Evolutionary conservation across 345 rosid species (phyloP).

Genomic region (Moricandia moricandioides): DNA sequence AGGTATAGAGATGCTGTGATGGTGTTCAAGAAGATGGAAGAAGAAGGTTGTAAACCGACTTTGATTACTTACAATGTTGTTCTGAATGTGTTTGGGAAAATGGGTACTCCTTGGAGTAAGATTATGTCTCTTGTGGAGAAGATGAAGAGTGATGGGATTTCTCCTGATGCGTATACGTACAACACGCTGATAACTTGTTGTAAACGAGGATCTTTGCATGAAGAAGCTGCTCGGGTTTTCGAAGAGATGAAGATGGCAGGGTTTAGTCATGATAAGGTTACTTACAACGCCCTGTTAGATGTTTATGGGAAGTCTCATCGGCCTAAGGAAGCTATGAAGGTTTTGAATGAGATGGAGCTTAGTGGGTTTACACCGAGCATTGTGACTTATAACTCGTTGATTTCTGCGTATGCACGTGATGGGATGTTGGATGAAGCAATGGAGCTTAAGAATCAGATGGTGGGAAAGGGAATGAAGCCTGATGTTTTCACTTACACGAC

Average conservation of each 20-base stretch:
- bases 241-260: conserved; percentile 74
- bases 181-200: conserved; percentile 89
- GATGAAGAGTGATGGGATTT: conserved; percentile 62
- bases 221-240: conserved; percentile 72
- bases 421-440: conserved; percentile 73
- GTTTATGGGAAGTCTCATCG: conserved; percentile 91
- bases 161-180: conserved; percentile 73
- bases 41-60: conserved; percentile 79
- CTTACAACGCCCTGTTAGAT: conserved; percentile 75
- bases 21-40: conserved; percentile 78
- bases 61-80: conserved; percentile 84
- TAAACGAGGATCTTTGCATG: conserved; percentile 72
- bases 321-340: conserved; percentile 78
- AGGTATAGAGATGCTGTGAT: conserved; percentile 79
- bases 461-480: conserved; percentile 62
- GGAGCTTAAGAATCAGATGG: conserved; percentile 77
- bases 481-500: conserved; percentile 97
- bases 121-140: conserved; percentile 53
- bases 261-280: conserved; percentile 74
- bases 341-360: conserved; percentile 75
- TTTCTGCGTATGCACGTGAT: conserved; percentile 81
- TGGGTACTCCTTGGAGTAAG: conserved; percentile 97
- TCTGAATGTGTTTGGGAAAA: conserved; percentile 82
- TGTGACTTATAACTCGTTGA: conserved; percentile 82
- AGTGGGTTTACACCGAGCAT: conserved; percentile 62